phyloP scores from a whole-genome alignment of 2,329 filamentous ascomycete species.

The Nothophoma quercina region DNA sequence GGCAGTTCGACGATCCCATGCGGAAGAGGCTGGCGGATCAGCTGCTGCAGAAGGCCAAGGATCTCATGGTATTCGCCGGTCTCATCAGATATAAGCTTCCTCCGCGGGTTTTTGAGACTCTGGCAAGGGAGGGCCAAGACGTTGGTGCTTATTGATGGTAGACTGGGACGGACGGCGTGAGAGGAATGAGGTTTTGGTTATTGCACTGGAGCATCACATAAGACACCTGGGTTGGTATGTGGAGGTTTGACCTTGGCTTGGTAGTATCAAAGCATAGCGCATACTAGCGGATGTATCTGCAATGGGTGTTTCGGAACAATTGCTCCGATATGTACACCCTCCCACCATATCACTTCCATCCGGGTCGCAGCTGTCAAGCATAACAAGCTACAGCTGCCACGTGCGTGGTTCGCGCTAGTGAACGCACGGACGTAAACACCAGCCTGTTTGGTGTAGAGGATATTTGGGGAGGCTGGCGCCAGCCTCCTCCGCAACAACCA shows the following conservation, averaged over 20 bases:
- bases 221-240: constrained; percentile 1
- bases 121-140: constrained; percentile 74
- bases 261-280: not conserved
- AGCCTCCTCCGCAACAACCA: constrained; percentile 14
- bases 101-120: constrained; percentile 83
- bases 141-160: constrained; percentile 39
- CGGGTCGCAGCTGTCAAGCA: not conserved
- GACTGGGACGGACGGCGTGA: not conserved
- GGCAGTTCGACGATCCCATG: constrained; percentile 74
- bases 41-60: constrained; percentile 81
- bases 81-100: constrained; percentile 91
- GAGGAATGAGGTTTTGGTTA: constrained; percentile 8
- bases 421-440: not conserved
- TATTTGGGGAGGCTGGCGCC: too few species aligned
- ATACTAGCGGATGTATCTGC: not conserved
- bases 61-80: constrained; percentile 92
- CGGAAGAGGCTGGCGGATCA: constrained; percentile 66
- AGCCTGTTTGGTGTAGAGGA: too few species aligned
- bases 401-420: constrained; percentile 2
- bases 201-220: not conserved
- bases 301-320: not conserved
- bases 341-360: too few species aligned
- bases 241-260: not conserved
- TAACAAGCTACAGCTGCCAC: not conserved
- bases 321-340: not conserved